These are phyloP conservation scores for Moesziomyces aphidis DNA, from an alignment of 1,284 basidiomycete species.

Conservation along the genomic window DNA sequence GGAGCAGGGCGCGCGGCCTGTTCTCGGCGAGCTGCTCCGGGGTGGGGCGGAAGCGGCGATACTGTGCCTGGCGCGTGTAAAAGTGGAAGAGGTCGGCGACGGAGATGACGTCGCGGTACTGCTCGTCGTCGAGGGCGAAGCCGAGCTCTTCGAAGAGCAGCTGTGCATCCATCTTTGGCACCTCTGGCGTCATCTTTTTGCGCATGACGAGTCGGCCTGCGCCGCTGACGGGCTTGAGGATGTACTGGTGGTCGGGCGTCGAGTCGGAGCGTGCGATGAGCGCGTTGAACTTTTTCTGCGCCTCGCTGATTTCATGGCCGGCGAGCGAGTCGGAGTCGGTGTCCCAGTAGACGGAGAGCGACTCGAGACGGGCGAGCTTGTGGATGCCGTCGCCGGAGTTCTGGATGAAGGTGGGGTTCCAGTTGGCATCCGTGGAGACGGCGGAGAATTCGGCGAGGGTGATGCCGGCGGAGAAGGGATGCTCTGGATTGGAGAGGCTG, in stretches of 20 bases:
- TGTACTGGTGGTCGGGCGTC: slow-evolving; percentile 81
- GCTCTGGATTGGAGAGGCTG: slow-evolving; percentile 91
- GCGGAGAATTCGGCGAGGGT: slow-evolving; percentile 94
- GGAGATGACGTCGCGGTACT: slow-evolving; percentile 94
- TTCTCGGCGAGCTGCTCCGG: slow-evolving; percentile 76
- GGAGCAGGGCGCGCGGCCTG: slow-evolving; percentile 78
- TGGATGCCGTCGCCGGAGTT: slow-evolving; percentile 89
- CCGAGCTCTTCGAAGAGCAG: slow-evolving; percentile 95
- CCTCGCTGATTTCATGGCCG: slow-evolving; percentile 74
- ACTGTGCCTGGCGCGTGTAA: slow-evolving; percentile 87
- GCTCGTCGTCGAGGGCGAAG: slow-evolving; percentile 90
- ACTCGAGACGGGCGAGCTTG: slow-evolving; percentile 90
- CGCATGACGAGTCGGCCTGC: slow-evolving; percentile 91
- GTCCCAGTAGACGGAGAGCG: slow-evolving; percentile 94
- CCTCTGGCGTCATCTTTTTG: slow-evolving; percentile 76
- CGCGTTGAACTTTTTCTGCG: slow-evolving; percentile 81
- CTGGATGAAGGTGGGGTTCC: slow-evolving; percentile 95
- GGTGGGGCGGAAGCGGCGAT: slow-evolving; percentile 74
- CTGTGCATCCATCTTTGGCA: slow-evolving; percentile 84
- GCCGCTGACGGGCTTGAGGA: slow-evolving; percentile 94
- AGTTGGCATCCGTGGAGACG: slow-evolving; percentile 89
- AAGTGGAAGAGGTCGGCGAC: slow-evolving; percentile 98
- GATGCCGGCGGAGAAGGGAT: slow-evolving; percentile 92
- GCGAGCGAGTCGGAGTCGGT: slow-evolving; percentile 88
- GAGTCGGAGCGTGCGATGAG: slow-evolving; percentile 71